These are phyloP conservation scores for Penicillium simplicissimum DNA, from an alignment of 495 filamentous ascomycete genomes.

Conservation along the genomic window DNA sequence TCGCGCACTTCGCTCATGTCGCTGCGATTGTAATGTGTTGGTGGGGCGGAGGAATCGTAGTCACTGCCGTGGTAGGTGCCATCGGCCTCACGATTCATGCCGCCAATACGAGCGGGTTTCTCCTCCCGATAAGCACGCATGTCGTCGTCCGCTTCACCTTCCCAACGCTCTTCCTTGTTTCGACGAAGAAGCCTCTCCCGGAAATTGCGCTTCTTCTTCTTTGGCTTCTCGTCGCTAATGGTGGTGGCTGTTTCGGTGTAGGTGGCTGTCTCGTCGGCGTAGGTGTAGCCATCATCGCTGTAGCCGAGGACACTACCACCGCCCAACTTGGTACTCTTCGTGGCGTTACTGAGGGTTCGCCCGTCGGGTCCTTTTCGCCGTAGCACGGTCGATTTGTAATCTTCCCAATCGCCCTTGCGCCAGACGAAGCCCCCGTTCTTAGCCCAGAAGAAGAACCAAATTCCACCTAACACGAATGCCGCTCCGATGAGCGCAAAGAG, in stretches of 20 bases:
- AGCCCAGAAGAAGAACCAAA: constrained; percentile 99
- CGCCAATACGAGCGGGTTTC: constrained; percentile 79
- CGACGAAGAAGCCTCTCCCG: constrained; percentile 42
- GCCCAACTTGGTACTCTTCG: constrained; percentile 76
- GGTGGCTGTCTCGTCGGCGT: constrained; percentile 41
- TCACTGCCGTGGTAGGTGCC: constrained; percentile 69
- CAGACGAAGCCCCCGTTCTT: constrained; percentile 93
- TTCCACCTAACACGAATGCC: constrained; percentile 68
- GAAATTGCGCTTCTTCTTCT: constrained; percentile 38
- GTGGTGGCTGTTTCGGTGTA: constrained; percentile 42
- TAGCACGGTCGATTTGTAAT: constrained; percentile 97
- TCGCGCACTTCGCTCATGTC: constrained; percentile 53
- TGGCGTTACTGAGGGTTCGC: constrained; percentile 75
- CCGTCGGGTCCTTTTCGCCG: constrained; percentile 89
- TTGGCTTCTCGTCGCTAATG: constrained; percentile 45
- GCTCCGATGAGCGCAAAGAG: constrained; percentile 84
- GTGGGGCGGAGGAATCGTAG: constrained; percentile 51
- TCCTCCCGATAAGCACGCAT: constrained; percentile 81
- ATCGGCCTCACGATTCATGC: constrained; percentile 76
- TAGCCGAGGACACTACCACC: constrained; percentile 74
- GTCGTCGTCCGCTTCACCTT: constrained; percentile 67
- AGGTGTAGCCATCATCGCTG: constrained; percentile 55
- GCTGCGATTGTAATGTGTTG: constrained; percentile 51
- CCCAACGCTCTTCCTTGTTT: constrained; percentile 47
- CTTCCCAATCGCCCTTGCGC: constrained; percentile 86